Conservation (phyloP, 192 early-diverging fungal species). For the Linnemannia exigua region DNA sequence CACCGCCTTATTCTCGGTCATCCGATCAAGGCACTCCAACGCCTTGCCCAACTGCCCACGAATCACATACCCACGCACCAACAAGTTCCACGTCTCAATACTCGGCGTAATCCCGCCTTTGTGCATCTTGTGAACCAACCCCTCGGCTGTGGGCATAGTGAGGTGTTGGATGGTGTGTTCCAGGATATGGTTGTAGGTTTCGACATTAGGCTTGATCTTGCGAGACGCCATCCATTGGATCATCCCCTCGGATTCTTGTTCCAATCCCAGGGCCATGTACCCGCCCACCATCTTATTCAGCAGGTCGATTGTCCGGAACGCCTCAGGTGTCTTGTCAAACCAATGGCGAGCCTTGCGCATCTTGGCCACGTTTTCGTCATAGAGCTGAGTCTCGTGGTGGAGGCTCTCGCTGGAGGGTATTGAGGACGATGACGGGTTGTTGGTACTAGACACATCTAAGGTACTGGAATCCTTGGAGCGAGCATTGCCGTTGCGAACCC, state of each 20-base stretch:
- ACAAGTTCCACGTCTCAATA: constrained; percentile 40
- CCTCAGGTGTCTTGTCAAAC: constrained; percentile 33
- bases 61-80: constrained; percentile 46
- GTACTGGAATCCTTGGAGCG: background rate
- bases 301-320: constrained; percentile 18
- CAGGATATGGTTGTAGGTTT: constrained; percentile 50
- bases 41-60: constrained; percentile 30
- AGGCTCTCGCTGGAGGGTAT: constrained; percentile 41
- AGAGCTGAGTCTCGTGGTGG: constrained; percentile 17
- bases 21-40: constrained; percentile 30
- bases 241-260: constrained; percentile 36
- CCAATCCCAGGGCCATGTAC: constrained; percentile 41
- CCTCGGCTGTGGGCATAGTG: constrained; percentile 38
- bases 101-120: constrained; percentile 22
- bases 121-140: constrained; percentile 29
- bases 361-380: constrained; percentile 24
- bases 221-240: constrained; percentile 42
- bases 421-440: constrained; percentile 2
- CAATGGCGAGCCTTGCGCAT: constrained; percentile 43
- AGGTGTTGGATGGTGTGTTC: constrained; percentile 25
- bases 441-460: background rate
- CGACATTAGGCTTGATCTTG: constrained; percentile 40
- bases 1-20: constrained; percentile 5
- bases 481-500: background rate
- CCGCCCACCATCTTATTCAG: constrained; percentile 47